Evolutionary conservation across 106 monocot species (phyloP).

Genomic region (Dendrobium huoshanense): DNA sequence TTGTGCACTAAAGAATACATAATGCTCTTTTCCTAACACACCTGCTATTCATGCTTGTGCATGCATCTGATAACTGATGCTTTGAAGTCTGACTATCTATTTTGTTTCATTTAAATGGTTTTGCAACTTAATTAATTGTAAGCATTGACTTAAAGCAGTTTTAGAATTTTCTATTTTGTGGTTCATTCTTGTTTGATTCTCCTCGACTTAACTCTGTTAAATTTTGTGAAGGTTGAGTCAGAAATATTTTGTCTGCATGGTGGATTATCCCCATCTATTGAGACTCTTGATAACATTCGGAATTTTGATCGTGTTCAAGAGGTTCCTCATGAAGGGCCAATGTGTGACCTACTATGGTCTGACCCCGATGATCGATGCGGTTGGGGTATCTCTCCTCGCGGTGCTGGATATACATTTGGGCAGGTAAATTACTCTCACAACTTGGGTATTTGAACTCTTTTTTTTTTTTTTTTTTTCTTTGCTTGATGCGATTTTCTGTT

Average conservation of each 20-base stretch:
- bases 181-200: background rate
- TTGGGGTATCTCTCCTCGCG: conserved; percentile 89
- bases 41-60: too few species aligned
- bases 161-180: background rate
- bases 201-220: background rate
- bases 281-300: conserved; percentile 76
- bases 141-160: too few species aligned
- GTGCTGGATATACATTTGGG: conserved; percentile 91
- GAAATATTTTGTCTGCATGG: conserved; percentile 93
- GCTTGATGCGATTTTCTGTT: conserved; percentile 1
- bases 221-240: conserved; percentile 58
- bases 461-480: background rate
- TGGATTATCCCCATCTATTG: conserved; percentile 80
- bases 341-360: conserved; percentile 89
- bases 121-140: too few species aligned
- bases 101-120: too few species aligned
- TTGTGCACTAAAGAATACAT: too few species aligned
- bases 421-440: conserved; percentile 26
- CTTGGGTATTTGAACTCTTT: background rate
- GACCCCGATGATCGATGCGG: conserved; percentile 91
- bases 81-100: too few species aligned
- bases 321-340: conserved; percentile 88
- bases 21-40: too few species aligned
- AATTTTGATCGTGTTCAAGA: conserved; percentile 93
- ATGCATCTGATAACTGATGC: too few species aligned